phyloP scores from a whole-genome alignment of 371 early-diverging fungal species.

The Batkoa obscura region DNA sequence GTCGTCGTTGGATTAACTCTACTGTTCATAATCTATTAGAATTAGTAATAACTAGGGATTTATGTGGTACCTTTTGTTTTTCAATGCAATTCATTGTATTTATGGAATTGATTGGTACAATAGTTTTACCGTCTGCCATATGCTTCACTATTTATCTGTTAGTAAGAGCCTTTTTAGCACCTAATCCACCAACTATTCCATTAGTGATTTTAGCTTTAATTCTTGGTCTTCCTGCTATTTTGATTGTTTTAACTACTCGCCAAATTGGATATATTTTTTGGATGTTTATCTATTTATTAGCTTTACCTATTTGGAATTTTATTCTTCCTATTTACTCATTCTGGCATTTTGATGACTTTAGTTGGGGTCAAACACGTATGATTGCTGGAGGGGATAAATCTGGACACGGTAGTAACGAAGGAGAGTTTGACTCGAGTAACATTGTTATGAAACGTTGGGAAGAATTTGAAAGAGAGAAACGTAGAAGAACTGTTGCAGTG shows the following conservation, averaged over 20 bases:
- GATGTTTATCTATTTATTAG: conserved; percentile 46
- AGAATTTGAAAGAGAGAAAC: conserved; percentile 28
- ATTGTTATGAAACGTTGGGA: conserved; percentile 47
- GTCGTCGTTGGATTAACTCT: conserved; percentile 85
- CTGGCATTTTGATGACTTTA: conserved; percentile 95
- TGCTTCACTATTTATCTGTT: conserved; percentile 22
- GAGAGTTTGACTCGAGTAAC: conserved; percentile 33
- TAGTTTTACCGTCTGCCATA: conserved; percentile 69
- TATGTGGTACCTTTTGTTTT: conserved; percentile 73
- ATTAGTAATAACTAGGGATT: conserved; percentile 60
- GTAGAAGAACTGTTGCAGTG: background rate
- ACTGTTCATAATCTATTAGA: conserved; percentile 86
- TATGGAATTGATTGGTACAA: conserved; percentile 65
- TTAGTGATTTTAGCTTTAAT: conserved; percentile 36
- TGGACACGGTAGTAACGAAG: conserved; percentile 19
- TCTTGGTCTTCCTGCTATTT: conserved; percentile 63
- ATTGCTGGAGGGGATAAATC: conserved; percentile 38
- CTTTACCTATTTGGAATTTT: conserved; percentile 93
- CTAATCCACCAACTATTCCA: conserved; percentile 16
- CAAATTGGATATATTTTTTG: conserved; percentile 60
- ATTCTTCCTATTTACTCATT: conserved; percentile 80
- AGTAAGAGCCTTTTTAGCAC: background rate
- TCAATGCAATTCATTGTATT: conserved; percentile 79
- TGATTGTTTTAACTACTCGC: conserved; percentile 72
- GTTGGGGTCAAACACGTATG: conserved; percentile 89